Conservation (phyloP, 257 asterid genomes). For the Thymus mandschuricus region DNA sequence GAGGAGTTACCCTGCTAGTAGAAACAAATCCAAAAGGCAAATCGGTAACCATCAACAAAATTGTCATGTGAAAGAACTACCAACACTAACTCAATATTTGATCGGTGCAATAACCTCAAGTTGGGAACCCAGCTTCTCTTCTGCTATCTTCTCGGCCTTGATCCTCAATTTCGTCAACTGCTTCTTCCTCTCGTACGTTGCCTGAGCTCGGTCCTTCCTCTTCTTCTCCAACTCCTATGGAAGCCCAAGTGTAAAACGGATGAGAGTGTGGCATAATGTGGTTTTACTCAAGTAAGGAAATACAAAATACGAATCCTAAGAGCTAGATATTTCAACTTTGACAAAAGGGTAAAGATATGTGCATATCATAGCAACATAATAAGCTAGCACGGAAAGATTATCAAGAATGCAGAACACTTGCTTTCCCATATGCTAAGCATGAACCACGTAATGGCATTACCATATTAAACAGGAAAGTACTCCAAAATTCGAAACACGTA, state of each 20-base stretch:
- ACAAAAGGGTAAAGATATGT: not conserved
- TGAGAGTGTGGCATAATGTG: not conserved
- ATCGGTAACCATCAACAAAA: slow-evolving; percentile 35
- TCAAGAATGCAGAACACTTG: not conserved
- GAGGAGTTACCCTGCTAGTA: slow-evolving; percentile 14
- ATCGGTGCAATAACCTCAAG: slow-evolving; percentile 66
- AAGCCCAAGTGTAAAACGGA: not conserved
- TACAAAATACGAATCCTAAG: not conserved
- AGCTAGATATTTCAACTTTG: not conserved
- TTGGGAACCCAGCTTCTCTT: slow-evolving; percentile 81
- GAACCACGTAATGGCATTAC: not conserved
- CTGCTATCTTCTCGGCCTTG: slow-evolving; percentile 78
- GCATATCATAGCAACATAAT: not conserved
- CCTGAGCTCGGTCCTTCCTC: slow-evolving; percentile 87
- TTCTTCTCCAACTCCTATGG: slow-evolving; percentile 81
- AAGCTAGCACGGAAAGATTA: not conserved
- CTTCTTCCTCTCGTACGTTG: slow-evolving; percentile 76
- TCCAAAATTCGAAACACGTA: not conserved
- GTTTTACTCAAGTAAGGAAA: not conserved
- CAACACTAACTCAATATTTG: slow-evolving; percentile 52
- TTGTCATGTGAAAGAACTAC: slow-evolving; percentile 24
- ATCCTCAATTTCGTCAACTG: slow-evolving; percentile 66
- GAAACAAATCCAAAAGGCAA: slow-evolving; percentile 24
- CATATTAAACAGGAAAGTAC: not conserved
- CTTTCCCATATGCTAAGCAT: not conserved